Percentiles rank a stretch among this genome's conserved stretches.
Evolutionary conservation across 805 yeast genomes (phyloP).

Genomic region (Cyberlindnera xylosilytica): DNA sequence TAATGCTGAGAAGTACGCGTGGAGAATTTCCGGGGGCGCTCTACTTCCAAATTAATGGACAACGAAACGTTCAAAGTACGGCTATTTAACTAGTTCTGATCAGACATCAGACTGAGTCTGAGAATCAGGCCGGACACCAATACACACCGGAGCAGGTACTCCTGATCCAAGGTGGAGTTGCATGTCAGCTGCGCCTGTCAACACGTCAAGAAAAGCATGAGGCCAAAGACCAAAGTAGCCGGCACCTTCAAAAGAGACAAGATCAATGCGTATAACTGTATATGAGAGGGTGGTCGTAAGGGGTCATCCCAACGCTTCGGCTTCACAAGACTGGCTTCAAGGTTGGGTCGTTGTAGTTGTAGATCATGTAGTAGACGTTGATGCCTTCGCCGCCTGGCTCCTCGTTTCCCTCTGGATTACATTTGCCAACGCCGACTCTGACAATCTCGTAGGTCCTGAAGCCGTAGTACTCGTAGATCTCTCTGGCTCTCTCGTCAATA

Average conservation of each 20-base stretch:
- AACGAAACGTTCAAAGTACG: too few species aligned
- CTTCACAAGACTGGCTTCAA: conserved; percentile 1
- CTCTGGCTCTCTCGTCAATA: conserved; percentile 18
- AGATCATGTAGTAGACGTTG: conserved; percentile 3
- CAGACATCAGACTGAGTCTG: too few species aligned
- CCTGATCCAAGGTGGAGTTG: conserved; percentile 3
- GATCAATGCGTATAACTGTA: too few species aligned
- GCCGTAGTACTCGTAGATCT: conserved; percentile 20
- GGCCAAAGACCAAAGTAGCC: too few species aligned
- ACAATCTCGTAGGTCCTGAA: conserved; percentile 15
- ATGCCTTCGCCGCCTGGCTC: conserved; percentile 13
- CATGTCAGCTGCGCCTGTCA: conserved; percentile 2
- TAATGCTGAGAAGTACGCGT: conserved; percentile 13
- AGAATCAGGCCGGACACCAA: conserved; percentile 3
- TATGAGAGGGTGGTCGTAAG: too few species aligned
- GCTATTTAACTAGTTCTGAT: too few species aligned
- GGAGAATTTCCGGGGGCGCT: background rate
- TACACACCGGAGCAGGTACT: conserved; percentile 4
- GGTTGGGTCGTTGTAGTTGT: conserved; percentile 1
- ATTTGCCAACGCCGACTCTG: conserved; percentile 12
- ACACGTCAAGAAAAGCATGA: background rate
- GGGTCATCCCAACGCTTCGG: too few species aligned
- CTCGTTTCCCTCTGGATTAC: conserved; percentile 12
- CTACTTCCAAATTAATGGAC: too few species aligned
- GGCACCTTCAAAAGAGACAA: too few species aligned